Conservation (phyloP, 2,329 filamentous ascomycete genomes). For the Diaporthe nobilis region DNA sequence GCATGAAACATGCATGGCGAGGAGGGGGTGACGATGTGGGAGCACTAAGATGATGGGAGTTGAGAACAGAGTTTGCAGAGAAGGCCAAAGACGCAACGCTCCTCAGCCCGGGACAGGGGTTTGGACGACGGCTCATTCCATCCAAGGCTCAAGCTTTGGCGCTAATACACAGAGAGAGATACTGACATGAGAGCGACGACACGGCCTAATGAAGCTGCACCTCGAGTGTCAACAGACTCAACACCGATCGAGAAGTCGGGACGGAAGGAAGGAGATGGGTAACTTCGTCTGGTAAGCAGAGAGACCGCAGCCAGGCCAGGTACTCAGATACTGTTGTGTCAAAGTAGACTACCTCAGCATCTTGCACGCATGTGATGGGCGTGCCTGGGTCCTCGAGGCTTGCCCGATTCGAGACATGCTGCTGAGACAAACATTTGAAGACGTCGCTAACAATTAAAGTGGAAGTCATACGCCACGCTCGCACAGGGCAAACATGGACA, state of each 20-base stretch:
- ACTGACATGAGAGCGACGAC: not conserved
- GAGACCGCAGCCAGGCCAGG: too few species aligned
- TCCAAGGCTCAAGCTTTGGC: conserved; percentile 8
- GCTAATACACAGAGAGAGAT: not conserved
- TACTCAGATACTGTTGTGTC: not conserved
- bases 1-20: conserved; percentile 23
- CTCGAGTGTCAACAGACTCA: not conserved
- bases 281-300: too few species aligned
- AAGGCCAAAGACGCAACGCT: conserved; percentile 10
- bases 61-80: conserved; percentile 17
- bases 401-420: conserved; percentile 7
- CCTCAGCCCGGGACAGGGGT: not conserved
- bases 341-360: not conserved
- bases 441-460: not conserved
- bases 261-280: not conserved
- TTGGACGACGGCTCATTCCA: conserved; percentile 6
- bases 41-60: not conserved
- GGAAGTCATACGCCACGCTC: not conserved
- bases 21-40: conserved; percentile 12
- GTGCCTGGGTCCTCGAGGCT: conserved; percentile 15
- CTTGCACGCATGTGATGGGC: conserved; percentile 11
- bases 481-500: not conserved
- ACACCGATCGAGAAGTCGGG: not conserved
- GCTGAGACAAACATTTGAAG: conserved; percentile 18
- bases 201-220: not conserved